phyloP scores from a whole-genome alignment of 2,329 filamentous ascomycete species.

The Cyclaneusma minus region DNA sequence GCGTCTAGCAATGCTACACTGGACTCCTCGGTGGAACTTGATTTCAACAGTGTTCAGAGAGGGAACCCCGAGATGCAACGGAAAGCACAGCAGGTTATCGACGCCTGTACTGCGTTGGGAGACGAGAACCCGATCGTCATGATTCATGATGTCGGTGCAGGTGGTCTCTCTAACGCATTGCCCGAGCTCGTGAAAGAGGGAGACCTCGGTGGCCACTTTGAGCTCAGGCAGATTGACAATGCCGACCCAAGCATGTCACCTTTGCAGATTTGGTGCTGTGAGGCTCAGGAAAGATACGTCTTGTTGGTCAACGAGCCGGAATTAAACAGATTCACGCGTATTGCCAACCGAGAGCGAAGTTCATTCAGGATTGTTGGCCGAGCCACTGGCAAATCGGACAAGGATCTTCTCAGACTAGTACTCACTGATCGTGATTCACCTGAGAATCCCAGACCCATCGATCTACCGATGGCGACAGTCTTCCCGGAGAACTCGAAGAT shows the following conservation, averaged over 20 bases:
- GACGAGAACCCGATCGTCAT: constrained; percentile 81
- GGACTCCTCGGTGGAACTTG: constrained; percentile 78
- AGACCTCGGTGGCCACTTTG: constrained; percentile 78
- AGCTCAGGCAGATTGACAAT: constrained; percentile 85
- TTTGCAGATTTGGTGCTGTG: constrained; percentile 94
- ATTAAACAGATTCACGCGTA: constrained; percentile 59
- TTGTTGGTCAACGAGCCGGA: constrained; percentile 69
- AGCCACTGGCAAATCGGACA: constrained; percentile 45
- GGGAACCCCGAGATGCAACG: constrained; percentile 95
- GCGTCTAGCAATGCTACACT: constrained; percentile 81
- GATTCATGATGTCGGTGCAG: constrained; percentile 95
- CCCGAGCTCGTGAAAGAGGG: constrained; percentile 88
- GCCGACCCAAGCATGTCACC: constrained; percentile 87
- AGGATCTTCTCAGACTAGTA: constrained; percentile 56
- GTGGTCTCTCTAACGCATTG: constrained; percentile 68
- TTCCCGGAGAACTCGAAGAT: constrained; percentile 82
- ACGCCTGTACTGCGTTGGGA: constrained; percentile 76
- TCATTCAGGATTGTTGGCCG: constrained; percentile 84
- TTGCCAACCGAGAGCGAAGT: constrained; percentile 69
- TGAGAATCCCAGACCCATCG: constrained; percentile 64
- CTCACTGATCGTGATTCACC: constrained; percentile 68
- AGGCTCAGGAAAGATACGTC: constrained; percentile 93
- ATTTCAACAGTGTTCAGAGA: constrained; percentile 93
- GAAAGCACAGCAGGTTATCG: constrained; percentile 94
- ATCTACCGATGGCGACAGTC: constrained; percentile 74